Evolutionary conservation across 371 early-diverging fungal genomes (phyloP), one percentile per base, ranked within the genome.

Genomic region (Mucor circinelloides): DNA sequence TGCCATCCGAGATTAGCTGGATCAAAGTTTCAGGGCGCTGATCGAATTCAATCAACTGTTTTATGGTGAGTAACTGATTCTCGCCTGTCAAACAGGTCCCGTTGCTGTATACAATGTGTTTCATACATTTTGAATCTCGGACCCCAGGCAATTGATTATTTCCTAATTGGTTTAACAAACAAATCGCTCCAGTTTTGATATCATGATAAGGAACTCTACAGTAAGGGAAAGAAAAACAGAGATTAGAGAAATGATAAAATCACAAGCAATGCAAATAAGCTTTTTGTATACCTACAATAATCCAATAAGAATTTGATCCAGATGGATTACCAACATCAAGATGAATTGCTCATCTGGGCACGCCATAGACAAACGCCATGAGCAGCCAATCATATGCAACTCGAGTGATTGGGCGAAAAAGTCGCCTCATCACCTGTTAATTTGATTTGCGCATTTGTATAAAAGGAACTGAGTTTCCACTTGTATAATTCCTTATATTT

Each of bases 281-380:
- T 46, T 19, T 44, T n/a, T 5, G n/a, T 7, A 21, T 19, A 8
- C 10, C 10, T 36, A 12, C 13, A 36, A 19, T 46, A 46, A 5
- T 52, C 52, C 52, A 52, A 52, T 52, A 27, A 52, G 15, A 52
- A 15, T 12, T 2, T 52, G 52, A 27, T 52, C 6, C 52, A 59
- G 42, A 23, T 40, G 25, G 27, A 27, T 25, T 38, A 59, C 23
- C 27, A 21, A 40, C n/a, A 40, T 27, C 27, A 40, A 25, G 27
- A 59, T 59, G 40, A 59, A 66, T 46, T 58, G 25, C 48, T 25
- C 52, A 59, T 58, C 27, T 31, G 69, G 64, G 72, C 72, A 71
- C 72, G 68, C 72, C 58, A 71, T 71, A 63, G 61, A 60, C 46
- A 46, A 64, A 56, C 68, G 72, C 48, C 59, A 71, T 68, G 64